phyloP scores from a whole-genome alignment of 306 rosid genomes.

The Begonia masoniana region DNA sequence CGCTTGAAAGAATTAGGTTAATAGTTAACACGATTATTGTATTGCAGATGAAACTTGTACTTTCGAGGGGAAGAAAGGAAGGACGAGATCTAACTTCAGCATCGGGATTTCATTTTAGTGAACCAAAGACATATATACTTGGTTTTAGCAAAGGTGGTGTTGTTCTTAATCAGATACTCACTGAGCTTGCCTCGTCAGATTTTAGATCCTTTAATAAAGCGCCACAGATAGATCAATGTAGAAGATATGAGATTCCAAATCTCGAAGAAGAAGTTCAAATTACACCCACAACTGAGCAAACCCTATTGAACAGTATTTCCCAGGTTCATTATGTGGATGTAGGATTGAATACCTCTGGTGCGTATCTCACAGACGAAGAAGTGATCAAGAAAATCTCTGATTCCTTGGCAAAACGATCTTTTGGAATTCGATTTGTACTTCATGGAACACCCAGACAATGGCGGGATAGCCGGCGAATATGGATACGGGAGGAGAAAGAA shows the following conservation, averaged over 20 bases:
- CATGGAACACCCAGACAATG: constrained; percentile 96
- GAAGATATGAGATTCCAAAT: constrained; percentile 2
- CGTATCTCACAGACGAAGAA: constrained; percentile 44
- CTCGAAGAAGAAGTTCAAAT: constrained; percentile 14
- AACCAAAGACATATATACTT: constrained; percentile 44
- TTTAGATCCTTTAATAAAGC: constrained; percentile 11
- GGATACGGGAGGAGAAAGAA: constrained; percentile 59
- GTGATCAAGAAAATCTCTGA: constrained; percentile 39
- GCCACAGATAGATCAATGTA: constrained; percentile 6
- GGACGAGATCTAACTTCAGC: constrained; percentile 6
- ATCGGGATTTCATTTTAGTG: constrained; percentile 11
- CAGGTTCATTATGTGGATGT: constrained; percentile 84
- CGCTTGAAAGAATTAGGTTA: too few species aligned
- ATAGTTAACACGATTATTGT: too few species aligned
- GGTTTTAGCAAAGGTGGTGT: constrained; percentile 97
- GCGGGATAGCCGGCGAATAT: constrained; percentile 44
- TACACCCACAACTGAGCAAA: constrained; percentile 35
- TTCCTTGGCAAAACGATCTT: constrained; percentile 22
- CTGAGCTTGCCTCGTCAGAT: constrained; percentile 52
- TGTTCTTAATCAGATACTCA: constrained; percentile 62
- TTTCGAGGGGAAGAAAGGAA: constrained; percentile 16
- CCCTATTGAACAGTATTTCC: constrained; percentile 41
- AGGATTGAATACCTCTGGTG: constrained; percentile 63
- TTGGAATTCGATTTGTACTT: constrained; percentile 38
- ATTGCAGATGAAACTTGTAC: constrained; percentile 35